Evolutionary conservation across 2,329 filamentous ascomycete genomes (phyloP), one percentile per base, ranked within the genome.

Genomic region (Diaporthe amygdali): DNA sequence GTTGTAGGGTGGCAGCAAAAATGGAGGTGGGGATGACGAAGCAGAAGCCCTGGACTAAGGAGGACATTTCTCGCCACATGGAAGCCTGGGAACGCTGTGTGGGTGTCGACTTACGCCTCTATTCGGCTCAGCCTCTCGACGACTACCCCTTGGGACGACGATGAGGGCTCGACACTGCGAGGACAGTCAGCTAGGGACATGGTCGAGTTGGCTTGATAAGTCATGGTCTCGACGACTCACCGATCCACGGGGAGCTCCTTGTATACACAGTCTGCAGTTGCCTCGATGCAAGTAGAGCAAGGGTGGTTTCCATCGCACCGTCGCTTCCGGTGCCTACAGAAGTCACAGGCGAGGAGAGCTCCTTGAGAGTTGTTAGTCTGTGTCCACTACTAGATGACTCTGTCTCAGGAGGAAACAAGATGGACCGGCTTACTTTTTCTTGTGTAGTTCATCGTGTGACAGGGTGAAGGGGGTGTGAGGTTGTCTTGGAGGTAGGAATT

Each of bases 281-380:
- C 81, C 51, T 82, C 81, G 49, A 74, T 74, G 71, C 81, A 83
- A 2, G 81, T 82, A 54, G 80, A 81, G 70, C 81, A 83, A 9
- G 81, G 81, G 47, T 75, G 78, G 68, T 82, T 79, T 44, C 81
- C 81, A 68, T 82, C 80, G 73, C 81, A 83, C 68, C 80, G 76
- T 67, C 80, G 77, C 73, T 83, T 83, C 37, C 81, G 77, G 70
- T 82, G 78, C 54, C 81, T 69, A 74, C 81, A 83, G 71, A 83
- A 83, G 73, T 83, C 81, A 74, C 81, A 83, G 68, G 82, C 82
- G 72, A 83, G 75, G 30, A 82, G 76, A 54, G 81, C 81, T 34
- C 81, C 81, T 83, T 61, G 61, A 41, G 49, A 32, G 52, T 34
- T 39, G 68, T 76, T 73, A 78, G 78, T 69, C 66, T 49, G 22